Evolutionary conservation across 345 rosid species (phyloP), one percentile per base, ranked within the genome.

Genomic region (Populus deltoides): DNA sequence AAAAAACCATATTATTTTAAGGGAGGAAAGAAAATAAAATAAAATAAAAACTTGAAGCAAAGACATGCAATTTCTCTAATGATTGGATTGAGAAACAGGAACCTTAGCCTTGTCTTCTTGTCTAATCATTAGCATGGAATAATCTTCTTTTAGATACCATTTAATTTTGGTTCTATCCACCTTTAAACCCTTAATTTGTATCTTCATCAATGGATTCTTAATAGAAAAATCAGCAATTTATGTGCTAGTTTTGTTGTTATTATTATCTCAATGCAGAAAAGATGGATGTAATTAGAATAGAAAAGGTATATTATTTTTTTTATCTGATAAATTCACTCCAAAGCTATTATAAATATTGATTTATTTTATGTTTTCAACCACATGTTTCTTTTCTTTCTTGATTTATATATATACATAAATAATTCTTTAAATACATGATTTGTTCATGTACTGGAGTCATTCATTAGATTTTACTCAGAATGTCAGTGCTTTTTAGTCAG

Each of bases 91-190:
- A 65, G 67, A 75, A 77, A 81, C 68, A 76, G 70, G 55, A 27
- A 18, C 65, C 59, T 71, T 63, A 76, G 18, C 51, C 75, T 84
- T 87, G 87, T 85, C 85, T 72, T 85, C 69, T 85, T 76, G 82
- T 81, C 62, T 24, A 72, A 85, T 84, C 85, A 76, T 87, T 80
- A 10, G 39, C n/a, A 41, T 47, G 73, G 90, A 85, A 85, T 83
- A 83, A 87, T 27, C 83, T 39, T 68, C 79, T 31, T 45, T 83
- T 80, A 57, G 90, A 85, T 87, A 25, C 87, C 86, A 51, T 70
- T 76, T 68, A 35, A 65, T 68, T 74, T 75, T 82, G 66, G 43
- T 75, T 16, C 36, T 68, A 70, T 72, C 61, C 79, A 71, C 47
- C 73, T 15, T 24, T 16, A 61, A 36, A 61, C 16, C 35, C 22